Evolutionary conservation across 2,329 filamentous ascomycete species (phyloP), one percentile per base, ranked within the genome.

Genomic region (Apiospora aurea): DNA sequence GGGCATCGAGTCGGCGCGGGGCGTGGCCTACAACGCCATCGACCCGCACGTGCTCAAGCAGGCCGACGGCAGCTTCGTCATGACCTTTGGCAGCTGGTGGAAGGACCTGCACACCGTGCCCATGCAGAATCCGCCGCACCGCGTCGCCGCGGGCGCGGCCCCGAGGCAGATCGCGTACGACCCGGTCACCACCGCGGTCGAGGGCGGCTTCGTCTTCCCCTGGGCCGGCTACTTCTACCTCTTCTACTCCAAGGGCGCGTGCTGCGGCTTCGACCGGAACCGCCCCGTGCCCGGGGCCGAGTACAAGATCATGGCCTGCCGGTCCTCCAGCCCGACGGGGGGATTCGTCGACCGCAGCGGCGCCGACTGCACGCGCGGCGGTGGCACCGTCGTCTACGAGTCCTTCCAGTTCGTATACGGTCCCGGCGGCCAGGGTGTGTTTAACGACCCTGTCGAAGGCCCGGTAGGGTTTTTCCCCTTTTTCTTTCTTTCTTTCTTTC

Each of bases 41-140:
- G 92, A 91, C 76, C 80, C 83, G 2, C 89, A 88, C 74, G 78
- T 91, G 2, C 79, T 90, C 73, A 77, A 82, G 14, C 29, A n/a
- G 29, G 83, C 80, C 2, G 81, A 81, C 47, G 80, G 79, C 18
- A 74, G 75, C 2, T 87, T 86, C 75, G 85, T 85, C 72, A 81
- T 91, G 78, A 89, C 85, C 73, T 94, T 93, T 74, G 92, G 91
- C 34, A 92, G 89, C 16, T 94, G 92, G 85, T 94, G 91, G 90
- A 80, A 82, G 8, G 87, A 90, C 77, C 85, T 93, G 72, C 92
- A 89, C 81, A 88, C 90, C 77, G 88, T 89, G 0, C 78, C 83
- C 47, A 85, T 93, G 79, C 57, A 64, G 57, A 78, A 75, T 47
- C 78, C 78, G 44, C 75, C 79, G 2, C 78, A 79, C 10, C 81